A percentile compares a stretch with the other conserved stretches of the same genome.
These are phyloP conservation scores for Lasiodiplodia theobromae DNA, from an alignment of 2,329 filamentous ascomycete species.

Conservation along the genomic window DNA sequence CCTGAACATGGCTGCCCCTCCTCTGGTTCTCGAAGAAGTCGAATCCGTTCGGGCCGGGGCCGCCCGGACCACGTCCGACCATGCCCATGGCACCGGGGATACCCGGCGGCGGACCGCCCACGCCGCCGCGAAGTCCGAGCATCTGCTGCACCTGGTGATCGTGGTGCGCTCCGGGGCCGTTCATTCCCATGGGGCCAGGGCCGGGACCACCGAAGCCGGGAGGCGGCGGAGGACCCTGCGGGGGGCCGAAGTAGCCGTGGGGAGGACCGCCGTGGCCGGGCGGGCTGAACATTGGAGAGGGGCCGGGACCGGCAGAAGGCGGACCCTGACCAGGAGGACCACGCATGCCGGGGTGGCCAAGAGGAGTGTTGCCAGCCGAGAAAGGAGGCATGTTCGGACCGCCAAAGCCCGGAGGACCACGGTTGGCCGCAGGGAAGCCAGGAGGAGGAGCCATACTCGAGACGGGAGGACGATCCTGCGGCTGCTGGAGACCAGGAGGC, in stretches of 20 bases:
- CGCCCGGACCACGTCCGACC: conserved; percentile 9
- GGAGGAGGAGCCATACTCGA: conserved; percentile 25
- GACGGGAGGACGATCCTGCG: conserved; percentile 26
- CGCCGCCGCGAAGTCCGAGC: conserved; percentile 16
- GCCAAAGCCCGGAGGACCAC: conserved; percentile 25
- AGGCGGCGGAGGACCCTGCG: conserved; percentile 18
- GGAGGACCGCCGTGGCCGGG: conserved; percentile 17
- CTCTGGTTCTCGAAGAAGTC: conserved; percentile 26
- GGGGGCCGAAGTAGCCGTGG: conserved; percentile 21
- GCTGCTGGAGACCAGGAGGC: conserved; percentile 25
- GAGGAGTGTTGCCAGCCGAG: conserved; percentile 47
- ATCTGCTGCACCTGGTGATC: conserved; percentile 17
- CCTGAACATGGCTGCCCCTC: conserved; percentile 23
- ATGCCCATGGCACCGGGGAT: conserved; percentile 19
- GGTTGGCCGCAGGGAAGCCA: conserved; percentile 24
- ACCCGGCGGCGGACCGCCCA: conserved; percentile 26
- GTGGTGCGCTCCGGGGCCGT: conserved; percentile 10
- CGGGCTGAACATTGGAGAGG: conserved; percentile 22
- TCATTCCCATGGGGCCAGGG: conserved; percentile 28
- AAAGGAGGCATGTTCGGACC: conserved; percentile 33
- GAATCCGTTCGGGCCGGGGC: conserved; percentile 1
- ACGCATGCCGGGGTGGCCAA: conserved; percentile 47
- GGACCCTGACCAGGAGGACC: conserved; percentile 36
- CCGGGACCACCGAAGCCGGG: conserved; percentile 26
- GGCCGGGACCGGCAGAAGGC: conserved; percentile 9